Evolutionary conservation across 495 filamentous ascomycete species (phyloP).

Genomic region (Penicillium lividum): DNA sequence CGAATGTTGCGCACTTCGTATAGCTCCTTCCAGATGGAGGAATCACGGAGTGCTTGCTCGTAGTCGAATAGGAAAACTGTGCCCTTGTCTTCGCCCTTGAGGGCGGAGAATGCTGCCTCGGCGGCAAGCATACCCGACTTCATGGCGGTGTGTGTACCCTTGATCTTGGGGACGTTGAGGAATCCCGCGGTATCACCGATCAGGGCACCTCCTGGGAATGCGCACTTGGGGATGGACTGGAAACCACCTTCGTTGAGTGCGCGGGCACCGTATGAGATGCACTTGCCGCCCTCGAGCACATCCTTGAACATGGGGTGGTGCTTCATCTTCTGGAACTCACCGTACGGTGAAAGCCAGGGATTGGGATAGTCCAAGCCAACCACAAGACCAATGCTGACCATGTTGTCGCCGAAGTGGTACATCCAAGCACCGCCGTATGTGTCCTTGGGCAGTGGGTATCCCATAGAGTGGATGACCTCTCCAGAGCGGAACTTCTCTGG

Average conservation of each 20-base stretch:
- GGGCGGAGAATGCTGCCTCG: constrained; percentile 78
- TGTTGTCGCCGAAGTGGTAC: constrained; percentile 98
- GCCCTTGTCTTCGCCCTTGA: constrained; percentile 56
- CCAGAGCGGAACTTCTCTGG: constrained; percentile 91
- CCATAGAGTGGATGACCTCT: constrained; percentile 86
- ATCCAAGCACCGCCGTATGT: constrained; percentile 98
- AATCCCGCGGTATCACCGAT: constrained; percentile 97
- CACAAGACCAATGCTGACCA: constrained; percentile 91
- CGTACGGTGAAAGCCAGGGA: constrained; percentile 93
- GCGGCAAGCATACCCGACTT: constrained; percentile 95
- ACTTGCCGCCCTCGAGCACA: constrained; percentile 89
- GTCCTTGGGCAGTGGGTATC: constrained; percentile 83
- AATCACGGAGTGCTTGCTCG: constrained; percentile 84
- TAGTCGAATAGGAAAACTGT: constrained; percentile 93
- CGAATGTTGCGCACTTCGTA: constrained; percentile 97
- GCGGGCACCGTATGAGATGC: constrained; percentile 94
- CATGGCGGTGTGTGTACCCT: constrained; percentile 98
- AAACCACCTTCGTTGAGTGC: constrained; percentile 95
- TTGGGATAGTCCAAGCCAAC: constrained; percentile 96
- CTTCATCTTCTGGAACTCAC: constrained; percentile 98
- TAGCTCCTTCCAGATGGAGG: constrained; percentile 90
- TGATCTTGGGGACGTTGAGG: constrained; percentile 97
- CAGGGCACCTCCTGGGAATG: constrained; percentile 93
- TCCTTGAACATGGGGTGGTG: constrained; percentile 86
- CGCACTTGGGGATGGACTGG: constrained; percentile 94